Base-by-base conservation (phyloP, 257 asterid genomes). In the Plantago ovata region DNA sequence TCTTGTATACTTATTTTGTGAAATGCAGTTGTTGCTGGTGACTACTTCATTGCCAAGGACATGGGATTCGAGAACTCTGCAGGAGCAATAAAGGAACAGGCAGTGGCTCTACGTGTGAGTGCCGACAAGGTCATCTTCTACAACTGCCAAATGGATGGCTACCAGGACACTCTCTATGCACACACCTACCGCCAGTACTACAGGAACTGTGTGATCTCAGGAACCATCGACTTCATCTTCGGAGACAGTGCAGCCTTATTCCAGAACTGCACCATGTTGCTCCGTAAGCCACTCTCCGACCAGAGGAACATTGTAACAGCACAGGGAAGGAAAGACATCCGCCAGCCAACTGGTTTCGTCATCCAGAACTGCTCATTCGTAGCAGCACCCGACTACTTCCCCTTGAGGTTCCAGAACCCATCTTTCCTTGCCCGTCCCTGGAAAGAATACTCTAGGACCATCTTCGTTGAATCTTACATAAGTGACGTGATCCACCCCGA, bases 131-230 rank as follows among this genome's bases (percentile, higher is more conserved):
- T 77, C 5, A 75, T 90, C 23, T 86, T 81, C 76, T 73, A 72
- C 62, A 86, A 84, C 41, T 86, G 96, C 57, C 90, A 79, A 7
- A 76, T 90, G 70, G 91, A 90, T 46, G 97, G 94, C 1, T 81
- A 84, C 75, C 97, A 90, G 60, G 94, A 84, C 77, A 86, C 94
- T 0, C 90, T 90, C 46, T 90, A 83, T 38, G 69, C 75, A 6
- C 95, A 90, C 56, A 74, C 88, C 15, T 84, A 90, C 53, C 86
- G 97, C 24, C 97, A 90, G 14, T 90, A 69, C 78, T 90, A 86
- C 56, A 58, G 92, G 1, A 72, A 86, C 53, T 90, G 97, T 53
- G 24, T 33, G 5, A 80, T 90, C 77, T 80, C 95, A 0, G 97
- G 97, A 67, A 90, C 97, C 46, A 76, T 90, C 23, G 97, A 90